Conservation (phyloP, 2,329 filamentous ascomycete genomes). For the Teratosphaeria gauchensis region DNA sequence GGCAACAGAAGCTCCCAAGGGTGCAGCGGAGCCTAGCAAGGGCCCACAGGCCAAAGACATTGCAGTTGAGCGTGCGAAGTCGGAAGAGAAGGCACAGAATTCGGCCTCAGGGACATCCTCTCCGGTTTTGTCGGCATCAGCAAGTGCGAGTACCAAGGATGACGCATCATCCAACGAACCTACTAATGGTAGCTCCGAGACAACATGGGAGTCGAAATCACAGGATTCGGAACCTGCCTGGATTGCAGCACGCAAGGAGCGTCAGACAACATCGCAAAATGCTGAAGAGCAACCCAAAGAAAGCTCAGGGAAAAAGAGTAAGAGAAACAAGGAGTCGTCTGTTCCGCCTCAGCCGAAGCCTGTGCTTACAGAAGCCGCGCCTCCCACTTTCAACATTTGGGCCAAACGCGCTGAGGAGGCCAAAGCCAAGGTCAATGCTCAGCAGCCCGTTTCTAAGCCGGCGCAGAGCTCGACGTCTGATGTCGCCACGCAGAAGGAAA, state of each 20-base stretch:
- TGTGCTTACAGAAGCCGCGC: slow-evolving; percentile 68
- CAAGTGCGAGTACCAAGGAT: slow-evolving; percentile 47
- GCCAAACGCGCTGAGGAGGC: slow-evolving; percentile 62
- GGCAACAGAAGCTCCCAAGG: slow-evolving; percentile 26
- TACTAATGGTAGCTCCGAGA: slow-evolving; percentile 49
- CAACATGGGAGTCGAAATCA: slow-evolving; percentile 57
- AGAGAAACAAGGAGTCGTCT: slow-evolving; percentile 15
- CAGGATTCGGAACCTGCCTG: slow-evolving; percentile 56
- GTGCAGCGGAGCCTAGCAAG: slow-evolving; percentile 11
- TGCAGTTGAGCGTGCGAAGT: slow-evolving; percentile 22
- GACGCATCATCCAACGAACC: slow-evolving; percentile 52
- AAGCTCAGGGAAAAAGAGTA: slow-evolving; percentile 8
- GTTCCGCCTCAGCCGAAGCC: slow-evolving; percentile 36
- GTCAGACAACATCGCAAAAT: slow-evolving; percentile 15
- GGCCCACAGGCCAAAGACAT: slow-evolving; percentile 20
- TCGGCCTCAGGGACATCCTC: slow-evolving; percentile 33
- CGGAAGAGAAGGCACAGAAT: slow-evolving; percentile 18
- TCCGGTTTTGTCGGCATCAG: slow-evolving; percentile 45
- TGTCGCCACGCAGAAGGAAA: slow-evolving; percentile 15
- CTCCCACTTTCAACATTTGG: slow-evolving; percentile 84
- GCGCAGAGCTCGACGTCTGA: background rate
- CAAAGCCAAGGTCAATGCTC: slow-evolving; percentile 41
- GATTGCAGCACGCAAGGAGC: slow-evolving; percentile 39
- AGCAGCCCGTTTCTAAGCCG: slow-evolving; percentile 8
- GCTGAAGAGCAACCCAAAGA: slow-evolving; percentile 1